Conservation (phyloP, 352 stramenopile genomes). For the Globisporangium yorkense region DNA sequence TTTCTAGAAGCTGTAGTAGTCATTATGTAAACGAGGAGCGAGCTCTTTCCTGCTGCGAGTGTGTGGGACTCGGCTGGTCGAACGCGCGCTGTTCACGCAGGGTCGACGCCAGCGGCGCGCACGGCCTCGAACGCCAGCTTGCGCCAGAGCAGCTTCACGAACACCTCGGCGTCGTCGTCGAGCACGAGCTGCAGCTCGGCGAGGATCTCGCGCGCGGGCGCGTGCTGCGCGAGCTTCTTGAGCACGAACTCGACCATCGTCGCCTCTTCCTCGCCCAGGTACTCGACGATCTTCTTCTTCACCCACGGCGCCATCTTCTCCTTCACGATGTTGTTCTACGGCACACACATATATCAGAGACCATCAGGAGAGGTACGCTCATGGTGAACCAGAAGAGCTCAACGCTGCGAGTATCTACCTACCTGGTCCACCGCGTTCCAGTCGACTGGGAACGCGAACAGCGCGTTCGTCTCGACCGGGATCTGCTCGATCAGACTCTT, state of each 20-base stretch:
- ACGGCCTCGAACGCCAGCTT: slow-evolving; percentile 47
- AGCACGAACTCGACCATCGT: slow-evolving; percentile 44
- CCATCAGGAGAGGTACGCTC: no score
- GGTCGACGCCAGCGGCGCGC: slow-evolving; percentile 1
- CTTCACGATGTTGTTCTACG: slow-evolving; percentile 22
- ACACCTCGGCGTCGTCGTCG: slow-evolving; percentile 44
- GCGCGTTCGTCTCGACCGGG: slow-evolving; percentile 24
- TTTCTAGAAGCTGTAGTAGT: no score
- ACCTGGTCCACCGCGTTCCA: slow-evolving; percentile 26
- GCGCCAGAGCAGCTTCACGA: slow-evolving; percentile 48
- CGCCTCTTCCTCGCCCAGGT: slow-evolving; percentile 41
- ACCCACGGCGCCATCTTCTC: slow-evolving; percentile 44
- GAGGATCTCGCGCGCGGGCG: slow-evolving; percentile 22
- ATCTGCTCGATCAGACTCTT: slow-evolving; percentile 41
- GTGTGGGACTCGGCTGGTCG: not conserved
- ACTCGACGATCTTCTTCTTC: slow-evolving; percentile 43
- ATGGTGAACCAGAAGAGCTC: no score
- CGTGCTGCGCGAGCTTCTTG: slow-evolving; percentile 25
- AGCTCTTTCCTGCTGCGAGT: not conserved
- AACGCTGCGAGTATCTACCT: not conserved
- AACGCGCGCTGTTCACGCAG: not conserved
- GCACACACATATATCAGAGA: not conserved
- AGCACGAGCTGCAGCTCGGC: slow-evolving; percentile 32
- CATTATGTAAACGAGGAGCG: no score
- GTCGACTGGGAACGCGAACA: slow-evolving; percentile 37